Evolutionary conservation across 139 green algal species (phyloP), one percentile per base, ranked within the genome.

Genomic region (Coccomyxa sp.): DNA sequence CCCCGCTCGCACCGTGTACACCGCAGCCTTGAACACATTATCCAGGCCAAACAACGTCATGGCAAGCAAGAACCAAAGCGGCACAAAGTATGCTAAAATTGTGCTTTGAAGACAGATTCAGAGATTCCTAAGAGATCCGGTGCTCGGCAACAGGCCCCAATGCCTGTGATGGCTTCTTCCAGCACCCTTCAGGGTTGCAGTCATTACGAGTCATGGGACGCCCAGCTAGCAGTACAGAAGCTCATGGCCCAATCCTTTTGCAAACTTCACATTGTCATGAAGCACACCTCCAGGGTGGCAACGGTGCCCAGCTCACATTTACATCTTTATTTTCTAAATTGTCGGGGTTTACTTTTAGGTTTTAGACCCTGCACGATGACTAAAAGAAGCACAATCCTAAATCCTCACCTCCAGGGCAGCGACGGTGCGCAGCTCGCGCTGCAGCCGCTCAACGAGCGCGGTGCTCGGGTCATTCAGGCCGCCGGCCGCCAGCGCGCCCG

Each of bases 221-320:
- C n/a, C n/a, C n/a, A n/a, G n/a, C n/a, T n/a, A n/a, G n/a, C n/a
- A n/a, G n/a, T n/a, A n/a, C n/a, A n/a, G n/a, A n/a, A n/a, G n/a
- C n/a, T n/a, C n/a, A n/a, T n/a, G n/a, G n/a, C n/a, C n/a, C n/a
- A n/a, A n/a, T n/a, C n/a, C n/a, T n/a, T n/a, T n/a, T n/a, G n/a
- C n/a, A n/a, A n/a, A n/a, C n/a, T n/a, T n/a, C n/a, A n/a, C n/a
- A n/a, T n/a, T 28, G 10, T 81, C 14, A 27, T 27, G 77, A 16
- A 30, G 76, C 76, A 80, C 18, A 45, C 77, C 77, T 81, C 18
- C 30, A 83, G 14, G 63, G 25, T 91, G 21, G 92, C 92, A 10
- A 84, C 60, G 13, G 85, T 90, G 13, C 93, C 79, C 76, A 96
- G 91, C 90, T 96, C 93, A n/a, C n/a, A n/a, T n/a, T n/a, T n/a